Evolutionary conservation across 352 stramenopile species (phyloP), one percentile per base, ranked within the genome.

Genomic region (Nothophytophthora sp.): DNA sequence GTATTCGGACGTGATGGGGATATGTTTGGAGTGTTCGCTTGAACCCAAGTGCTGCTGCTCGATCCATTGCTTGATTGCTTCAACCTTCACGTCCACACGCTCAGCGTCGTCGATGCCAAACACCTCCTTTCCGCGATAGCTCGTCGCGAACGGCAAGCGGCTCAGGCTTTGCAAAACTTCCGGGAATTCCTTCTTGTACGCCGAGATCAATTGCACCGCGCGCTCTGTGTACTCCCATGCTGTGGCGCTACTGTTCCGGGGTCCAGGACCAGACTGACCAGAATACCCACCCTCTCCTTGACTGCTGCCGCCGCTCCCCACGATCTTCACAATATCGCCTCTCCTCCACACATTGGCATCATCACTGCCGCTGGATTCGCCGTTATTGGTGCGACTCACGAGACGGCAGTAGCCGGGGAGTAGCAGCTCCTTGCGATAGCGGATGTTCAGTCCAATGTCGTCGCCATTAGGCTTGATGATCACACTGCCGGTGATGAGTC

Each of bases 201-300:
- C 86, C 9, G 88, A 80, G 38, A 99, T 81, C 29, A 99, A 81
- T 15, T 95, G 73, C 19, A 99, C 80, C 5, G 96, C 97, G 29
- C 92, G 96, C 39, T 97, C 89, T 3, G 95, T 98, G 70, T 98
- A 99, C 73, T 99, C 95, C 96, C 96, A 99, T n/a, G 67, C 72
- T 4, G 71, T 86, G 33, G 64, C 37, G 34, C 56, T 58, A 4
- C 55, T 50, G 51, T 61, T 63, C 39, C 35, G 47, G 18, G 28
- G 5, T 10, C 48, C 13, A 6, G 42, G 43, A 11, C 27, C 34
- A 29, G 50, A 36, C 5, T 27, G 27, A 10, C 43, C 30, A 2
- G 33, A 52, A 27, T 41, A 52, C 12, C 38, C 27, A 33, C 35
- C 34, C 22, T 30, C 44, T 1, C 20, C 33, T 10, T 57, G 60